Conservation (phyloP, 2,329 filamentous ascomycete species). For the Chaetomiaceae sp. region DNA sequence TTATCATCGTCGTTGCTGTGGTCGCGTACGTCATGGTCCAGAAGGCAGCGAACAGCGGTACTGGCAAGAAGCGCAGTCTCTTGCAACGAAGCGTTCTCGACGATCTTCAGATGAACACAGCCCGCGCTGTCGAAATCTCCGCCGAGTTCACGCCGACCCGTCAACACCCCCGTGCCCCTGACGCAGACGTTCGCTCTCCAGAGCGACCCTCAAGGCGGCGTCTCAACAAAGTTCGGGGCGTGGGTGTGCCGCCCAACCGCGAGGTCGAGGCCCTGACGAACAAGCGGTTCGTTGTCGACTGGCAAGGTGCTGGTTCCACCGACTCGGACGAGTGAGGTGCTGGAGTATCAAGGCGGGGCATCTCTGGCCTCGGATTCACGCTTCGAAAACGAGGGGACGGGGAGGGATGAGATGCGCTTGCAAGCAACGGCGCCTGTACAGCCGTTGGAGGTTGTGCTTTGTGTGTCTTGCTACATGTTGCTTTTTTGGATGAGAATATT, state of each 20-base stretch:
- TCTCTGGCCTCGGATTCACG: not conserved
- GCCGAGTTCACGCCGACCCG: not conserved
- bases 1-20: constrained; percentile 49
- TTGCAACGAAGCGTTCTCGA: constrained; percentile 17
- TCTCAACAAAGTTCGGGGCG: not conserved
- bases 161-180: not conserved
- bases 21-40: constrained; percentile 45
- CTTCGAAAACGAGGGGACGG: not conserved
- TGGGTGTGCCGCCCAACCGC: not conserved
- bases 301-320: constrained; percentile 5
- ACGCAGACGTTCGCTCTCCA: too few species aligned
- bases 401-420: not conserved
- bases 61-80: constrained; percentile 20
- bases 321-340: constrained; percentile 3
- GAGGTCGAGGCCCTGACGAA: not conserved
- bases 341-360: not conserved
- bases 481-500: too few species aligned
- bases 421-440: too few species aligned
- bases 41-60: constrained; percentile 28
- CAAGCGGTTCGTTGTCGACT: constrained; percentile 20
- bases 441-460: too few species aligned
- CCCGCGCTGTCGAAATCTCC: constrained; percentile 25
- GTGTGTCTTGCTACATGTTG: too few species aligned
- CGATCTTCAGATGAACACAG: constrained; percentile 29
- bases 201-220: constrained; percentile 6